phyloP scores from a whole-genome alignment of 1,139 yeast species.

The Yamadazyma buinensis region DNA sequence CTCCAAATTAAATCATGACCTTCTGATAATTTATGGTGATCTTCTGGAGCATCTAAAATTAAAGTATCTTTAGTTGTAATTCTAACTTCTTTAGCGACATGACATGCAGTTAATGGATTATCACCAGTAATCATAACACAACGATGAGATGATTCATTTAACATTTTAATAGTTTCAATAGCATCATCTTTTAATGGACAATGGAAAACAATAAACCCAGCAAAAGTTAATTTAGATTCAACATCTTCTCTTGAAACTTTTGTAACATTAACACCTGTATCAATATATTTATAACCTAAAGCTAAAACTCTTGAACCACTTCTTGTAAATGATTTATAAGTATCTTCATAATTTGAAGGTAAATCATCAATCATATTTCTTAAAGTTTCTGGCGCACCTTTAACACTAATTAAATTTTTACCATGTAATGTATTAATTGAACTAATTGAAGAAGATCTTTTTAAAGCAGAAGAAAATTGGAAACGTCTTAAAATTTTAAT shows the following conservation, averaged over 20 bases:
- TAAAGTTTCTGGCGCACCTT: conserved; percentile 99
- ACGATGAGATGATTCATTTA: conserved; percentile 93
- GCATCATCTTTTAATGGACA: conserved; percentile 97
- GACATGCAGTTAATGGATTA: conserved; percentile 97
- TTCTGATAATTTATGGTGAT: conserved; percentile 47
- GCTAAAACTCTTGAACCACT: conserved; percentile 96
- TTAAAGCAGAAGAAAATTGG: conserved; percentile 93
- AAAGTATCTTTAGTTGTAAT: conserved; percentile 78
- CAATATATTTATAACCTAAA: conserved; percentile 76
- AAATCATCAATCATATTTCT: conserved; percentile 67
- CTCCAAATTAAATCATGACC: conserved; percentile 75
- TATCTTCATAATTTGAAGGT: conserved; percentile 80
- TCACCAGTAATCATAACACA: conserved; percentile 98
- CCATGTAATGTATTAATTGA: conserved; percentile 45
- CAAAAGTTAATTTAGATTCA: conserved; percentile 73
- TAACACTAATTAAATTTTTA: conserved; percentile 76
- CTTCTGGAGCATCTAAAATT: conserved; percentile 84
- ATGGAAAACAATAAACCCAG: conserved; percentile 94
- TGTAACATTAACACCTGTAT: conserved; percentile 44
- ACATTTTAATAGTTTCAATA: conserved; percentile 81
- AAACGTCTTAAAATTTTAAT: conserved; percentile 84
- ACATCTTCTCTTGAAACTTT: conserved; percentile 68
- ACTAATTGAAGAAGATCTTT: conserved; percentile 93
- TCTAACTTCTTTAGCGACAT: conserved; percentile 90
- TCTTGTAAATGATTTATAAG: conserved; percentile 87